These are phyloP conservation scores for Microbotryum silenes-acaulis DNA, from an alignment of 1,284 basidiomycete genomes.

Conservation along the genomic window DNA sequence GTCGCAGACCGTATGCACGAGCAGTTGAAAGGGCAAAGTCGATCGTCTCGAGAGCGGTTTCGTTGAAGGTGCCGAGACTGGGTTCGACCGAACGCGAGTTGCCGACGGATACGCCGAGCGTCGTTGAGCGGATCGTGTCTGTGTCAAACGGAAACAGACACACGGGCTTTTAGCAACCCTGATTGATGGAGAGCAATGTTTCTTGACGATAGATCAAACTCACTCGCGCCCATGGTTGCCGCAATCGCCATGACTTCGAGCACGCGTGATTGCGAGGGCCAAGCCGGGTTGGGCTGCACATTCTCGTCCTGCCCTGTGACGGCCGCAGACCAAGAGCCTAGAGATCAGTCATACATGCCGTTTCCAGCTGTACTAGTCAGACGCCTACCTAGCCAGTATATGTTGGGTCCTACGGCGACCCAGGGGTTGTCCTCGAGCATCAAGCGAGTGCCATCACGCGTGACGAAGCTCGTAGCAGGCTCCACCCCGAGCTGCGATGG, in stretches of 20 bases:
- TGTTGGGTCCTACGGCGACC: slow-evolving; percentile 35
- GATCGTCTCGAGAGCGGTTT: slow-evolving; percentile 35
- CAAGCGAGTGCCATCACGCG: slow-evolving; percentile 28
- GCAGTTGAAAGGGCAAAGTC: slow-evolving; percentile 36
- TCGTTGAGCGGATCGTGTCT: slow-evolving; percentile 39
- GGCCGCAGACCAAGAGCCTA: slow-evolving; percentile 12
- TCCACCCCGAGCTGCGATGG: slow-evolving; percentile 11
- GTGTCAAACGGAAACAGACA: background rate
- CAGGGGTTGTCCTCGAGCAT: slow-evolving; percentile 27
- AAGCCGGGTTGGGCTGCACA: slow-evolving; percentile 36
- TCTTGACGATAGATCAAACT: background rate
- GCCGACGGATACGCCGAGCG: slow-evolving; percentile 42
- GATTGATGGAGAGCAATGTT: background rate
- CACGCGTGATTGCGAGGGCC: slow-evolving; percentile 37
- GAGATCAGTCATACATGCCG: background rate
- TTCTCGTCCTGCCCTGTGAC: slow-evolving; percentile 35
- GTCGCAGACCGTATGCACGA: slow-evolving; percentile 38
- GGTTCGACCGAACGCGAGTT: slow-evolving; percentile 39
- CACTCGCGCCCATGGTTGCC: slow-evolving; percentile 40
- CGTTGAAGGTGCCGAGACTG: slow-evolving; percentile 38
- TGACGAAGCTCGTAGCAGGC: slow-evolving; percentile 23
- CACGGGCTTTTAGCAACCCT: background rate
- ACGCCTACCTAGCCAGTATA: slow-evolving; percentile 41
- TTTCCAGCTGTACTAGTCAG: background rate
- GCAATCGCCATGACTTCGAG: slow-evolving; percentile 38